Base-by-base conservation (phyloP, 352 stramenopile genomes). In the Saprolegnia parasitica region DNA sequence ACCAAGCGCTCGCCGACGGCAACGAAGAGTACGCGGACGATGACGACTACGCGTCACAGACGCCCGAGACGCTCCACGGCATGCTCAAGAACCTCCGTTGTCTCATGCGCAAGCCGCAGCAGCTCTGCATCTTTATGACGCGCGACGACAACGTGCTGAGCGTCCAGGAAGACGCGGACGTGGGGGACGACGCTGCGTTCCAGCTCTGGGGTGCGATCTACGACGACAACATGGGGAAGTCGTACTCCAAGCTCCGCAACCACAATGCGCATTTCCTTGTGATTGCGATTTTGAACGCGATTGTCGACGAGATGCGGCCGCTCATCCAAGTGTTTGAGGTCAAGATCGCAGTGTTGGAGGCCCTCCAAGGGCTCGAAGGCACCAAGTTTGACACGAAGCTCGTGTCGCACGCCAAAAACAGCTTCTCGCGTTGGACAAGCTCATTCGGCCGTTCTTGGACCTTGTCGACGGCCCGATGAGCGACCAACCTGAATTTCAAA, bases 231-330 rank as follows among this genome's bases (percentile, higher is more conserved):
- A 90, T 91, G 37, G 80, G 89, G 40, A 88, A 78, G 11, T 91
- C 86, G n/a, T 93, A 93, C 77, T 91, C 82, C 9, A 89, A 91
- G 66, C 78, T 93, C 55, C 83, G 86, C 9, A 87, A 92, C 73
- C 85, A 87, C 60, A 80, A 84, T 26, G 76, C 82, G 1, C 68
- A 73, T 13, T 93, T 94, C 61, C 70, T 93, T 18, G 80, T 88
- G 5, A 87, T 93, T 64, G 80, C 86, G 20, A 88, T 96, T 47
- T 73, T 96, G 9, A 86, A 96, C 70, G 84, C 80, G 13, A 89
- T 86, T 10, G 86, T 93, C 15, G 86, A 94, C 52, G 83, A 92
- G 50, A 68, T 92, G 45, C 89, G 81, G 18, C 86, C 86, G 0
- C 89, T 96, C 66, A 81, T 77, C 4, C 78, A 93, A 71, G 83